These are phyloP conservation scores for Debaryomyces prosopidis DNA, from an alignment of 805 yeast genomes.

Conservation along the genomic window DNA sequence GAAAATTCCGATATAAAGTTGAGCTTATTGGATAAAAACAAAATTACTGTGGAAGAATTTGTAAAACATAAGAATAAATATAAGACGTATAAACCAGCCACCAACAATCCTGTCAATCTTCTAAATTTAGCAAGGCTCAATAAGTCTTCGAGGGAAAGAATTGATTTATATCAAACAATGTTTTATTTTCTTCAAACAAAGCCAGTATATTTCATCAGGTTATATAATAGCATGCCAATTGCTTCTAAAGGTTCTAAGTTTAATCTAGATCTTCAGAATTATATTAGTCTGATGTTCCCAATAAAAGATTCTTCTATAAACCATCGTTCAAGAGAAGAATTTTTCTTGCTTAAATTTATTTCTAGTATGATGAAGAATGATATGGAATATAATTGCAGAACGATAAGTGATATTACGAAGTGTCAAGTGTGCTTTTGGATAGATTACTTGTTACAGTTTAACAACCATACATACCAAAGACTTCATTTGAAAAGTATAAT, in stretches of 20 bases:
- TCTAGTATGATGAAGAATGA: slow-evolving; percentile 45
- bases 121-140: slow-evolving; percentile 32
- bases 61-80: slow-evolving; percentile 41
- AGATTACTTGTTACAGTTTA: slow-evolving; percentile 40
- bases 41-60: slow-evolving; percentile 75
- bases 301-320: slow-evolving; percentile 26
- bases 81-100: slow-evolving; percentile 21
- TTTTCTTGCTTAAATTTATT: slow-evolving; percentile 60
- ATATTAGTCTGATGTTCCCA: slow-evolving; percentile 29
- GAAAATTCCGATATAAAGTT: slow-evolving; percentile 78
- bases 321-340: slow-evolving; percentile 68
- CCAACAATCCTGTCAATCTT: slow-evolving; percentile 12
- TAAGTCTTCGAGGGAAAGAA: slow-evolving; percentile 48
- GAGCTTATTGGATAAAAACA: slow-evolving; percentile 74
- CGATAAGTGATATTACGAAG: slow-evolving; percentile 41
- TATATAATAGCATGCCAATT: slow-evolving; percentile 41
- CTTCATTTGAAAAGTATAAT: slow-evolving; percentile 40
- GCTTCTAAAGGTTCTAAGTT: slow-evolving; percentile 22
- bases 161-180: slow-evolving; percentile 72
- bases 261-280: slow-evolving; percentile 21
- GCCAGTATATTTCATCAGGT: slow-evolving; percentile 64
- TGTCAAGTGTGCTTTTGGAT: slow-evolving; percentile 44
- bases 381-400: slow-evolving; percentile 27
- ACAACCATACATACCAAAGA: slow-evolving; percentile 51
- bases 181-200: slow-evolving; percentile 85